Evolutionary conservation across 352 stramenopile species (phyloP).

Genomic region (Phytophthora sp.): DNA sequence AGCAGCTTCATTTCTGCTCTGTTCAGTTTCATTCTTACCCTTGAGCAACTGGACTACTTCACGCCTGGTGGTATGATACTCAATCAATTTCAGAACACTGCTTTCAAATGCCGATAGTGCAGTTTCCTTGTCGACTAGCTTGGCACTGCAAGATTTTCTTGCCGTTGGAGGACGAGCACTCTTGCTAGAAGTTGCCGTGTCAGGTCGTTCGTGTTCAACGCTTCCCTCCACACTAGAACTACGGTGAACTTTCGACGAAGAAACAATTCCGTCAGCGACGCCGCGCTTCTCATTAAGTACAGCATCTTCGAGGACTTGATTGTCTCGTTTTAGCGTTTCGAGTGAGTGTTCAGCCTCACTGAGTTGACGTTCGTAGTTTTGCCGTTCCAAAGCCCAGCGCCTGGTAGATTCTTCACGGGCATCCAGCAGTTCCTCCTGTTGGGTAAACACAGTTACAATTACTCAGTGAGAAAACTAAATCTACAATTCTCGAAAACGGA

Average conservation of each 20-base stretch:
- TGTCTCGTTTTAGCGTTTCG: constrained; percentile 59
- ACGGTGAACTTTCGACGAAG: background rate
- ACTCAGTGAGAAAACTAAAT: constrained; percentile 1
- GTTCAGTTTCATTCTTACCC: constrained; percentile 68
- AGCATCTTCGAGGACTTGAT: constrained; percentile 63
- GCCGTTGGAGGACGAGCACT: constrained; percentile 8
- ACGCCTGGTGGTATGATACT: constrained; percentile 57
- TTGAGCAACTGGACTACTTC: constrained; percentile 72
- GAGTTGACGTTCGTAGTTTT: constrained; percentile 72
- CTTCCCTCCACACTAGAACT: constrained; percentile 11
- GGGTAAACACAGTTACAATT: background rate
- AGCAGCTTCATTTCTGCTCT: constrained; percentile 59
- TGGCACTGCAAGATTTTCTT: constrained; percentile 1
- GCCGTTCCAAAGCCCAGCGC: constrained; percentile 71
- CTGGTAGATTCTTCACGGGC: constrained; percentile 63
- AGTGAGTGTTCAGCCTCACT: constrained; percentile 68
- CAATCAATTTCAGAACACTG: constrained; percentile 57
- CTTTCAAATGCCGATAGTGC: constrained; percentile 50
- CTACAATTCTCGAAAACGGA: background rate
- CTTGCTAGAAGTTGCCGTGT: constrained; percentile 12
- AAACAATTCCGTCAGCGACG: too few relatives aligned
- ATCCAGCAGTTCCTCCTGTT: constrained; percentile 64
- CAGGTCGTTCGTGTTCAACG: background rate
- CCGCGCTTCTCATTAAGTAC: constrained; percentile 46
- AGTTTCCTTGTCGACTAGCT: constrained; percentile 14